phyloP scores from a whole-genome alignment of 768 basidiomycete genomes.

The Russula vinacea region DNA sequence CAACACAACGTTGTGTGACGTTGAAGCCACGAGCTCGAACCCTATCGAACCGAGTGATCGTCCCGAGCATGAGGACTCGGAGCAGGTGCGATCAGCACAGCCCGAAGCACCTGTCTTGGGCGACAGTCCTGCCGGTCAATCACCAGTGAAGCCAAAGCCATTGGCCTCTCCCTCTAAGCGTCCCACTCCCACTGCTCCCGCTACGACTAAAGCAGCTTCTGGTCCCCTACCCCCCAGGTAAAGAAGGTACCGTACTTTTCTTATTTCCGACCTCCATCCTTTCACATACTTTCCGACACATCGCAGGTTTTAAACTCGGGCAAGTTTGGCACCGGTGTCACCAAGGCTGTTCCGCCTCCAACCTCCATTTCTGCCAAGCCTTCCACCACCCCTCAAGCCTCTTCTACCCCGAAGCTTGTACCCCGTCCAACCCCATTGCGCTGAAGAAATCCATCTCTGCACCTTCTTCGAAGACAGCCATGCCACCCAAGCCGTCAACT shows the following conservation, averaged over 20 bases:
- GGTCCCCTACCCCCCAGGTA: slow-evolving; percentile 52
- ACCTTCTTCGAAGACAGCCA: slow-evolving; percentile 27
- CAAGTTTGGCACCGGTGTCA: slow-evolving; percentile 33
- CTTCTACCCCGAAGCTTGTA: slow-evolving; percentile 40
- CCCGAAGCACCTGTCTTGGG: slow-evolving; percentile 21
- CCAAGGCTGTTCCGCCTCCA: slow-evolving; percentile 42
- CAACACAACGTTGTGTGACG: slow-evolving; percentile 20
- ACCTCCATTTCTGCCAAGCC: slow-evolving; percentile 35
- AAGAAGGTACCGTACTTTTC: slow-evolving; percentile 56
- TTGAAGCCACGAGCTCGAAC: slow-evolving; percentile 32
- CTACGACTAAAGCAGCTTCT: slow-evolving; percentile 46
- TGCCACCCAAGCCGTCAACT: slow-evolving; percentile 28
- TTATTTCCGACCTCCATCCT: slow-evolving; percentile 17
- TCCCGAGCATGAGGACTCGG: slow-evolving; percentile 10
- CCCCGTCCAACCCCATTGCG: slow-evolving; percentile 14
- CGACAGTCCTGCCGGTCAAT: slow-evolving; percentile 26
- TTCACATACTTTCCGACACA: slow-evolving; percentile 31
- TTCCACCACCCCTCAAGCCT: slow-evolving; percentile 27
- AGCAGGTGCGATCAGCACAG: slow-evolving; percentile 28
- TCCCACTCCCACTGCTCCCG: slow-evolving; percentile 40
- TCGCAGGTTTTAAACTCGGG: slow-evolving; percentile 29
- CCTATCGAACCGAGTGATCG: slow-evolving; percentile 6
- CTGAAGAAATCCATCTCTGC: slow-evolving; percentile 36
- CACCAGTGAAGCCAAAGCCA: slow-evolving; percentile 32
- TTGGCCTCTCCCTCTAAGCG: slow-evolving; percentile 31